These are phyloP conservation scores for Microbotryum violaceum DNA, from an alignment of 1,284 basidiomycete genomes.

Conservation along the genomic window DNA sequence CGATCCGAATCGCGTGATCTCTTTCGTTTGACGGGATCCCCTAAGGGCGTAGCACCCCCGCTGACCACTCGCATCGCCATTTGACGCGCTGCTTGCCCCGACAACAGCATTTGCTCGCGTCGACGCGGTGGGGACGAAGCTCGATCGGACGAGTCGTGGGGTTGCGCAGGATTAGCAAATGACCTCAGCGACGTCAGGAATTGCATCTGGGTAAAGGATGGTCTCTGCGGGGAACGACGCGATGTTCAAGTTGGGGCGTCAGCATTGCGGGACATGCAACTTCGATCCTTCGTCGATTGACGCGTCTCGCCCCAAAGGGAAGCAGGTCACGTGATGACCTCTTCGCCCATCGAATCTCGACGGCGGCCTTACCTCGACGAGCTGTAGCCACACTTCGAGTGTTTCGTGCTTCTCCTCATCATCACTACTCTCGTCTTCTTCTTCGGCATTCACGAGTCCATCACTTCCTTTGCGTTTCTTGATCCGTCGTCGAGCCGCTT, in stretches of 20 bases:
- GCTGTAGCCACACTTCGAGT: slow-evolving; percentile 30
- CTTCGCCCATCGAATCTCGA: not conserved
- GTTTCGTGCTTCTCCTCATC: slow-evolving; percentile 24
- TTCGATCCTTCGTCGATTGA: not conserved
- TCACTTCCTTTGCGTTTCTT: slow-evolving; percentile 15
- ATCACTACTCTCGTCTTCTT: slow-evolving; percentile 13
- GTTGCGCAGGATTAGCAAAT: slow-evolving; percentile 25
- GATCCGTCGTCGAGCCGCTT: slow-evolving; percentile 1
- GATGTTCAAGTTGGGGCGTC: not conserved
- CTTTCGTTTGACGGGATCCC: slow-evolving; percentile 29
- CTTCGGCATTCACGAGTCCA: not conserved
- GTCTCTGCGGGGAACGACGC: slow-evolving; percentile 9
- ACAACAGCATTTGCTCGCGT: slow-evolving; percentile 1
- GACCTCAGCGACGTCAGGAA: slow-evolving; percentile 30
- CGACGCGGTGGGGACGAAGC: slow-evolving; percentile 10
- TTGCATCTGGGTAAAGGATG: slow-evolving; percentile 28
- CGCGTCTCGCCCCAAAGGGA: not conserved
- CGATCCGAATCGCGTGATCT: slow-evolving; percentile 10
- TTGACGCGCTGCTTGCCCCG: too few relatives aligned
- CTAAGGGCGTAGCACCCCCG: not conserved
- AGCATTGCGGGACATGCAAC: too few relatives aligned
- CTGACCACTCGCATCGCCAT: too few relatives aligned
- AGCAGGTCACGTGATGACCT: not conserved
- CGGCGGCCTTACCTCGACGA: slow-evolving; percentile 24
- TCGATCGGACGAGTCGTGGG: slow-evolving; percentile 8